A percentile compares a stretch with the other conserved stretches of the same genome.
Conservation (phyloP, 805 yeast species). For the Pichia exigua region DNA sequence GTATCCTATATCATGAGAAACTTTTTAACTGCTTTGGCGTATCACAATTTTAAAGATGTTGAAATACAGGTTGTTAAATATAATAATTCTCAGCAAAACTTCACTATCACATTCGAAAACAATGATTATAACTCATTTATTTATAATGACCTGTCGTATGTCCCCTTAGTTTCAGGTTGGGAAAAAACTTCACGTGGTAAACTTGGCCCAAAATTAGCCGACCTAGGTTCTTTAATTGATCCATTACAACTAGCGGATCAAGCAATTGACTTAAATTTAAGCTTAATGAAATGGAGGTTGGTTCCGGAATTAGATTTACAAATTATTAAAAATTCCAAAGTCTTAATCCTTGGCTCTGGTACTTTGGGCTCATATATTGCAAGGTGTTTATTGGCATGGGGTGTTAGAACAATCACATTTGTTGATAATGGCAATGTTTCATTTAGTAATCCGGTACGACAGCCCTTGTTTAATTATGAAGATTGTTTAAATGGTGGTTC, state of each 20-base stretch:
- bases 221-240: constrained; percentile 71
- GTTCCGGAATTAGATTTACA: constrained; percentile 77
- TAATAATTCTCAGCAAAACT: constrained; percentile 18
- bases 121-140: constrained; percentile 9
- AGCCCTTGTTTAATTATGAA: constrained; percentile 73
- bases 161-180: constrained; percentile 66
- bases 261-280: constrained; percentile 83
- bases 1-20: constrained; percentile 21
- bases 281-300: constrained; percentile 94
- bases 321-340: constrained; percentile 47
- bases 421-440: constrained; percentile 88
- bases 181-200: constrained; percentile 70
- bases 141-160: background rate
- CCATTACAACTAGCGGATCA: constrained; percentile 82
- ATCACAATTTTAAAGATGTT: constrained; percentile 29
- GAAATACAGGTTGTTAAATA: constrained; percentile 34
- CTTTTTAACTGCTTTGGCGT: constrained; percentile 22
- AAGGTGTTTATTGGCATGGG: constrained; percentile 89
- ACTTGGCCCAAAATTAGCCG: constrained; percentile 75
- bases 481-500: constrained; percentile 74
- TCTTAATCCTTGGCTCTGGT: constrained; percentile 88
- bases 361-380: constrained; percentile 91
- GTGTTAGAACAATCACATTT: constrained; percentile 75
- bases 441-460: constrained; percentile 92
- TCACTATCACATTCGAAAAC: constrained; percentile 16